Percentiles rank a stretch among this genome's conserved stretches.
These are phyloP conservation scores for Petunia hybrid DNA, from an alignment of 305 asterid genomes.

Conservation along the genomic window DNA sequence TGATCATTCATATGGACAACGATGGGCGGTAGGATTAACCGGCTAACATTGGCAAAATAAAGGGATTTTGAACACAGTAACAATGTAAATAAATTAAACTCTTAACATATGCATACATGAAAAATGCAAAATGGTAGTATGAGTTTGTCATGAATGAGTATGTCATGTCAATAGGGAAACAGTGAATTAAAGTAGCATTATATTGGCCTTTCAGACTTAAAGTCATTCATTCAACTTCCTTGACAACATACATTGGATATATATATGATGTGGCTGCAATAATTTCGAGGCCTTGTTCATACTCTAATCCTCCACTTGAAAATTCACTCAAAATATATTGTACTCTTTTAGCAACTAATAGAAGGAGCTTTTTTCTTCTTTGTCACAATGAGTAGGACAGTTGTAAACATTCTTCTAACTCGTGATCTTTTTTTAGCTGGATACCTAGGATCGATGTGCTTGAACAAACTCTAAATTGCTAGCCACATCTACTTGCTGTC, in stretches of 20 bases:
- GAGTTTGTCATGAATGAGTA: no score
- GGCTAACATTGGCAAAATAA: no score
- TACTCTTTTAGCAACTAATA: constrained; percentile 32
- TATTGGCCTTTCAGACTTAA: constrained; percentile 18
- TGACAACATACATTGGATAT: neutral
- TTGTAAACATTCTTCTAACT: neutral
- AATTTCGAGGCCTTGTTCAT: constrained; percentile 29
- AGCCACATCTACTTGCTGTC: neutral
- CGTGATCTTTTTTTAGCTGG: no score
- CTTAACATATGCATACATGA: no score
- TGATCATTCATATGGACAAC: no score
- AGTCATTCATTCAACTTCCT: neutral
- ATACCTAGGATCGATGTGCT: no score
- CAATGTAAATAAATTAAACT: no score
- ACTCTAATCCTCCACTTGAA: constrained; percentile 7
- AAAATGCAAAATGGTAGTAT: no score
- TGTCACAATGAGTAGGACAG: neutral
- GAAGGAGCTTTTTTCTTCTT: neutral
- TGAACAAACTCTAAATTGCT: neutral
- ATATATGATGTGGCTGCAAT: constrained; percentile 31
- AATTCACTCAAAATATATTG: constrained; percentile 30
- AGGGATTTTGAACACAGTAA: no score
- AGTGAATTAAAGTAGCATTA: constrained; percentile 35
- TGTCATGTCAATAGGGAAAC: no score
- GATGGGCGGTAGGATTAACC: no score